These are phyloP conservation scores for Podaxis sp. DNA, from an alignment of 768 basidiomycete species.

Conservation along the genomic window DNA sequence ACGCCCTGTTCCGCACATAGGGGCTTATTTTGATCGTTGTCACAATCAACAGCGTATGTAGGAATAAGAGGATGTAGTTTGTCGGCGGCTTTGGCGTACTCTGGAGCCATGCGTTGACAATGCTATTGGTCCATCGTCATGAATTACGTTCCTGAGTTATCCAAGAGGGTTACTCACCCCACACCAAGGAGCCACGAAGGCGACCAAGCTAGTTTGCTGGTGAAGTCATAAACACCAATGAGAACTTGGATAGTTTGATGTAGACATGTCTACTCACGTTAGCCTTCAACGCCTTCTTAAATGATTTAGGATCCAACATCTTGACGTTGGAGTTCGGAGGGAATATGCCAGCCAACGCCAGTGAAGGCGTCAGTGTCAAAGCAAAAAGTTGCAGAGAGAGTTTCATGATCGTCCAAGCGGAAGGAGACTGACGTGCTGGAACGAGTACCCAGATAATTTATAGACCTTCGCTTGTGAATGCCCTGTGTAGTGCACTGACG, in stretches of 20 bases:
- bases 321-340: slow-evolving; percentile 55
- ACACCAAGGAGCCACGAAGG: slow-evolving; percentile 96
- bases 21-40: slow-evolving; percentile 72
- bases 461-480: background rate
- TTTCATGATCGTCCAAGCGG: slow-evolving; percentile 20
- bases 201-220: slow-evolving; percentile 75
- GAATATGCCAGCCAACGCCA: slow-evolving; percentile 49
- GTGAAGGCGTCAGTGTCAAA: slow-evolving; percentile 36
- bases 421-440: background rate
- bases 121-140: slow-evolving; percentile 43
- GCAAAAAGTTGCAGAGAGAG: slow-evolving; percentile 32
- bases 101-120: slow-evolving; percentile 81
- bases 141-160: background rate
- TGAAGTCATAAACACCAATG: background rate
- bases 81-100: slow-evolving; percentile 77
- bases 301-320: slow-evolving; percentile 65
- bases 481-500: slow-evolving; percentile 4
- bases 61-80: slow-evolving; percentile 80
- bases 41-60: slow-evolving; percentile 92
- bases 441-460: background rate
- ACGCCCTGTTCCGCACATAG: slow-evolving; percentile 77
- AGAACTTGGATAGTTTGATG: background rate
- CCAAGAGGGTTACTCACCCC: slow-evolving; percentile 48
- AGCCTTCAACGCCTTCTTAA: slow-evolving; percentile 66
- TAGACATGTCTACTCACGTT: slow-evolving; percentile 48